A percentile compares a stretch with the other conserved stretches of the same genome.
Evolutionary conservation across 2,329 filamentous ascomycete genomes (phyloP).

Genomic region (Alternaria alternata): DNA sequence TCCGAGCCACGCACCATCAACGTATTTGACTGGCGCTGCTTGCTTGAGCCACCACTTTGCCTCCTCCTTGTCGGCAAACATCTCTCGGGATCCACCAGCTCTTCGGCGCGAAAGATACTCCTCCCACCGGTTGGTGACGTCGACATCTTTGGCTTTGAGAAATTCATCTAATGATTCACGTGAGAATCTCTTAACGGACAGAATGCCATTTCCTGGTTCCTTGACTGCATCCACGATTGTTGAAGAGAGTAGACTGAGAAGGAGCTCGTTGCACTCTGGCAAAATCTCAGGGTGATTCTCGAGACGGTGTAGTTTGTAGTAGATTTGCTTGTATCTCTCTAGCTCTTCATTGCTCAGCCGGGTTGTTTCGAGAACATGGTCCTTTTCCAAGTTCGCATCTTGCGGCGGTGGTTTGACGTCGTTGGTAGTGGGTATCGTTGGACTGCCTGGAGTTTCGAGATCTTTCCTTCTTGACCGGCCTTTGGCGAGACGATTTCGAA

Average conservation of each 20-base stretch:
- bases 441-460: constrained; percentile 23
- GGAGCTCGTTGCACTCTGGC: constrained; percentile 41
- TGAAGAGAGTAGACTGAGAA: constrained; percentile 49
- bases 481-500: constrained; percentile 25
- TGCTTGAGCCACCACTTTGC: constrained; percentile 54
- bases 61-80: constrained; percentile 47
- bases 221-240: constrained; percentile 35
- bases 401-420: constrained; percentile 5
- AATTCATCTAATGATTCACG: constrained; percentile 36
- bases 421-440: constrained; percentile 5
- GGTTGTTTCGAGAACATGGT: neutral
- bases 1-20: constrained; percentile 61
- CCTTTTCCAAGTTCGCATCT: neutral
- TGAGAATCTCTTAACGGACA: constrained; percentile 45
- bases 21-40: constrained; percentile 56
- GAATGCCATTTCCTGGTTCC: constrained; percentile 32
- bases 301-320: constrained; percentile 54
- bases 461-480: constrained; percentile 25
- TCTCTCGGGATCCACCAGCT: constrained; percentile 46
- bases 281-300: constrained; percentile 50
- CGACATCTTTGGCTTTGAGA: constrained; percentile 42
- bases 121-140: constrained; percentile 44
- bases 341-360: constrained; percentile 9
- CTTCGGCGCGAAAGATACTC: constrained; percentile 48
- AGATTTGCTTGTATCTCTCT: constrained; percentile 44